Evolutionary conservation across 345 rosid genomes (phyloP).

Genomic region (Nasturtium officinale): DNA sequence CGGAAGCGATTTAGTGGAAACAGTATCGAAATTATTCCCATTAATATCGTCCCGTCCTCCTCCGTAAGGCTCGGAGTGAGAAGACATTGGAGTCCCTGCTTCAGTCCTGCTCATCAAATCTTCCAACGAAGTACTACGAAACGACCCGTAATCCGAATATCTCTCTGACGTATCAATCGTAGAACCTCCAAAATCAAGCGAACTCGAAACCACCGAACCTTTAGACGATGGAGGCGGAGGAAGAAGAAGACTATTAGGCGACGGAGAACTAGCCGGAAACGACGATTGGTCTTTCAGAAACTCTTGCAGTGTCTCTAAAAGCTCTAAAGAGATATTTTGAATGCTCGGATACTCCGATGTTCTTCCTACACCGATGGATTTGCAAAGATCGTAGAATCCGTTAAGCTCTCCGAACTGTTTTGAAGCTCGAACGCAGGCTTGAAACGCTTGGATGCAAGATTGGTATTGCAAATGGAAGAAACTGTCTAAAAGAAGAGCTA

Average conservation of each 20-base stretch:
- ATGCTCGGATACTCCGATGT: slow-evolving; percentile 82
- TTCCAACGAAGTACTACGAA: slow-evolving; percentile 51
- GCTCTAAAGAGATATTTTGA: slow-evolving; percentile 72
- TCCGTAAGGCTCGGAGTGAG: slow-evolving; percentile 44
- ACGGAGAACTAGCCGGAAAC: slow-evolving; percentile 45
- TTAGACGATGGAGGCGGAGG: slow-evolving; percentile 22
- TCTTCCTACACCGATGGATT: slow-evolving; percentile 58
- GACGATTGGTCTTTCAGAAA: slow-evolving; percentile 78
- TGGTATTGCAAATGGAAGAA: slow-evolving; percentile 73
- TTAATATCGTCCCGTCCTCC: slow-evolving; percentile 34
- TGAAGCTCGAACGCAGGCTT: slow-evolving; percentile 62
- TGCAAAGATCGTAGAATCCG: slow-evolving; percentile 61
- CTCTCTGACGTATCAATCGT: slow-evolving; percentile 39
- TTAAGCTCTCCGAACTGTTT: slow-evolving; percentile 72
- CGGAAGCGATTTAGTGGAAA: slow-evolving; percentile 42
- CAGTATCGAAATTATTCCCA: slow-evolving; percentile 31
- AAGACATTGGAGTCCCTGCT: slow-evolving; percentile 41
- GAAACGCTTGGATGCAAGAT: slow-evolving; percentile 63
- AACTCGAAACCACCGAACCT: slow-evolving; percentile 29
- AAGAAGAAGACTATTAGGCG: slow-evolving; percentile 37
- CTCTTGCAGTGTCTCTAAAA: slow-evolving; percentile 72
- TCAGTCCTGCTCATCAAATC: slow-evolving; percentile 56
- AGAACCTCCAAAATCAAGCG: slow-evolving; percentile 37
- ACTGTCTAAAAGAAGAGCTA: slow-evolving; percentile 61
- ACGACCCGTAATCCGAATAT: slow-evolving; percentile 49